Base-by-base conservation (phyloP, 164 flowering plant genomes). In the Dillenia turbinata region DNA sequence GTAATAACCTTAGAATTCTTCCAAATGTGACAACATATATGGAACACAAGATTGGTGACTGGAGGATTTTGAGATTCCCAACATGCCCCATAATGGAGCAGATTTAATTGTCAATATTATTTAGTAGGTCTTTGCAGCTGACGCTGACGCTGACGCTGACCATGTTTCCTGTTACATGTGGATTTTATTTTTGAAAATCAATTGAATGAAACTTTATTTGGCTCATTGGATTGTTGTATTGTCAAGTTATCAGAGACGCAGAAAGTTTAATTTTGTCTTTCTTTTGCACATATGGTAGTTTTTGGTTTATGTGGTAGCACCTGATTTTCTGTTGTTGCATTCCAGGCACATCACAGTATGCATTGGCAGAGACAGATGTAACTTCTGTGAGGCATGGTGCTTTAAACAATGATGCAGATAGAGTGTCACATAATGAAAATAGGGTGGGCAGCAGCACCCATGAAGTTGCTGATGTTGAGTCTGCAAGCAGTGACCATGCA, bases 261-360 rank as follows among this genome's bases (percentile, higher is more conserved):
- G 40, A 33, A 33, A 33, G 7, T 33, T 4, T 6, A 33, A 33
- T 33, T 33, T 33, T 0, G 40, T 33, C 5, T 33, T 33, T 33
- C 40, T 4, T 33, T 6, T 33, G 40, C 40, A 33, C 40, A 33
- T 5, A 33, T 33, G 40, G 40, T 33, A 33, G 40, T 33, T 33
- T 33, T 33, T 33, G 40, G 40, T 33, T 33, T 33, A 33, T 33
- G 40, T 33, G 40, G 40, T 7, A 33, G 40, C 40, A 33, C 40
- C 40, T 33, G 40, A 33, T 33, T 33, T 33, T 33, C 40, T 69
- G 22, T 54, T 62, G 56, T 24, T 44, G 22, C 46, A 26, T 69
- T 75, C 65, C 78, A 79, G 83, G 67, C 69, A 52, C 72, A 57
- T 66, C 69, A 59, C 53, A 61, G 16, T 14, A 49, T 49, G 12